These are phyloP conservation scores for Hyaloscypha finlandica DNA, from an alignment of 495 filamentous ascomycete genomes.

Conservation along the genomic window DNA sequence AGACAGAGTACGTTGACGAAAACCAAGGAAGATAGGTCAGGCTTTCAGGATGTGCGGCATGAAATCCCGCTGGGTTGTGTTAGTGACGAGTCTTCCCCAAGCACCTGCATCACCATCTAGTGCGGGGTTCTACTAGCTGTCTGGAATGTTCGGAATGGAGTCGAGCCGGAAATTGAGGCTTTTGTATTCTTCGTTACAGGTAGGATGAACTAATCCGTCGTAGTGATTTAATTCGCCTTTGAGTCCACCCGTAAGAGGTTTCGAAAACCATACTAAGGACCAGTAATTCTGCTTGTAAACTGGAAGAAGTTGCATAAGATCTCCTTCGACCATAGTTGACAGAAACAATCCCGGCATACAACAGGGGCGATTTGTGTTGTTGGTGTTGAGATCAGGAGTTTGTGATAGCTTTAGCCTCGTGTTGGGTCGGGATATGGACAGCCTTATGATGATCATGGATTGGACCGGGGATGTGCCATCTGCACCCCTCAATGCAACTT, in stretches of 20 bases:
- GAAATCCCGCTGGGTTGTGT: neutral
- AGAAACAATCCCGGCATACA: neutral
- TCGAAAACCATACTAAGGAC: neutral
- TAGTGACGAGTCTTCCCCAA: neutral
- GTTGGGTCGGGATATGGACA: neutral
- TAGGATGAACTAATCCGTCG: neutral
- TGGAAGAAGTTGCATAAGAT: neutral
- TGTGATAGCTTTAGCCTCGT: neutral
- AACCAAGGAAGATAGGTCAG: neutral
- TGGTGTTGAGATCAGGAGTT: neutral
- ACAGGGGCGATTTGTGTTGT: neutral
- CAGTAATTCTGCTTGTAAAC: neutral
- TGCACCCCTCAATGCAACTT: neutral
- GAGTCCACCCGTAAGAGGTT: neutral
- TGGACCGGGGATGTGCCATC: neutral
- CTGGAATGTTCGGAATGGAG: neutral
- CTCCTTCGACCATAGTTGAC: neutral
- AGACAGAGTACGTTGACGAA: neutral
- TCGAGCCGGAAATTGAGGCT: neutral
- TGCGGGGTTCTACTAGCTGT: neutral
- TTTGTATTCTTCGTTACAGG: neutral
- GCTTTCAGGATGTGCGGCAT: neutral
- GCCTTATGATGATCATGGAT: neutral
- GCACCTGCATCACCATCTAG: neutral
- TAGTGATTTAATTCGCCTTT: neutral